phyloP scores from a whole-genome alignment of 192 early-diverging fungal species.

The Entrophospora sp. region DNA sequence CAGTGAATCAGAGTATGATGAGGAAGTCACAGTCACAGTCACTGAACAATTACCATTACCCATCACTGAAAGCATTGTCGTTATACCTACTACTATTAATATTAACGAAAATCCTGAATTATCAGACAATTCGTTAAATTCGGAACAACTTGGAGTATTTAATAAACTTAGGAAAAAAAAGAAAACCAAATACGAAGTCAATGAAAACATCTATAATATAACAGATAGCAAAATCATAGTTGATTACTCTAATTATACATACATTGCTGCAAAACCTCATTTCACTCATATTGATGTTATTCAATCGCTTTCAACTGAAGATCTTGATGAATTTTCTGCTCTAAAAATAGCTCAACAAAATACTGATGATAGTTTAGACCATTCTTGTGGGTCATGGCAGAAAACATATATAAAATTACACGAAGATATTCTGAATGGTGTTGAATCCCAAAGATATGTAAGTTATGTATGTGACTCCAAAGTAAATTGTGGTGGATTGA shows the following conservation, averaged over 20 bases:
- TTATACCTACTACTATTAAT: background rate
- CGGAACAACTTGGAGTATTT: background rate
- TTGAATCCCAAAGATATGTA: conserved; percentile 23
- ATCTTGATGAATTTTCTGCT: background rate
- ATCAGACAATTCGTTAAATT: background rate
- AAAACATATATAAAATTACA: conserved; percentile 29
- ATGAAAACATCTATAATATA: background rate
- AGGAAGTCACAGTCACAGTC: background rate
- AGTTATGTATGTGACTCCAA: conserved; percentile 31
- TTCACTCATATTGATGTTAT: conserved; percentile 4
- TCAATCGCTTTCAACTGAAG: conserved; percentile 2
- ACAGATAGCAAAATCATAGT: background rate
- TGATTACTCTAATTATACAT: background rate
- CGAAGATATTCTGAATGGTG: conserved; percentile 1
- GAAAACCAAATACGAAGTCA: background rate
- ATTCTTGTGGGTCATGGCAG: conserved; percentile 34
- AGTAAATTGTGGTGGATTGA: conserved; percentile 37
- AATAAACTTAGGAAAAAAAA: background rate
- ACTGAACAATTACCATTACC: background rate
- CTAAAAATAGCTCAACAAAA: background rate
- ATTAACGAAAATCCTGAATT: background rate
- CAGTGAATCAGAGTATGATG: background rate
- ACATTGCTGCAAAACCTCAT: background rate
- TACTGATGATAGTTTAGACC: background rate
- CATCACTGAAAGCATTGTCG: background rate